Percentiles rank a stretch among this genome's conserved stretches.
Evolutionary conservation across 2,329 filamentous ascomycete genomes (phyloP).

Genomic region (Aureobasidium uvarum): DNA sequence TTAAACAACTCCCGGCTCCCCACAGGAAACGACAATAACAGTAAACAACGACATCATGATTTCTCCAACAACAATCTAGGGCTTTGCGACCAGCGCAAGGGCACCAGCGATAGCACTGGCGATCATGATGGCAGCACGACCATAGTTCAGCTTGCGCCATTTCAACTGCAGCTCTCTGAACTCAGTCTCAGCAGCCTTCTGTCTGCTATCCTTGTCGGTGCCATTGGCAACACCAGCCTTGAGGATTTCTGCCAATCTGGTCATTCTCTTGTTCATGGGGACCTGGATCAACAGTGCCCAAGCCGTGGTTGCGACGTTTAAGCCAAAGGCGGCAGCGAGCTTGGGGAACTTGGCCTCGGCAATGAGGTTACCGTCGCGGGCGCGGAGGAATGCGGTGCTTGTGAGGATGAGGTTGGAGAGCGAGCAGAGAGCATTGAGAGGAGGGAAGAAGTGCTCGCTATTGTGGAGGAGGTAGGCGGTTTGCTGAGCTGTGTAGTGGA

Average conservation of each 20-base stretch:
- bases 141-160: slow-evolving; percentile 35
- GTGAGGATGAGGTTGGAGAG: slow-evolving; percentile 35
- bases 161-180: slow-evolving; percentile 34
- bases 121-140: slow-evolving; percentile 33
- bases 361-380: slow-evolving; percentile 31
- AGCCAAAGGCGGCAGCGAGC: slow-evolving; percentile 31
- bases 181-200: slow-evolving; percentile 33
- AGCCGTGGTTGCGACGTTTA: slow-evolving; percentile 35
- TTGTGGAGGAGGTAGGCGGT: slow-evolving; percentile 36
- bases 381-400: slow-evolving; percentile 33
- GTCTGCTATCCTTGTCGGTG: slow-evolving; percentile 29
- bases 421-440: slow-evolving; percentile 36
- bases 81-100: slow-evolving; percentile 25
- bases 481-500: slow-evolving; percentile 33
- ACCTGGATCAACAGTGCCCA: slow-evolving; percentile 37
- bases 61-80: not conserved
- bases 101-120: slow-evolving; percentile 27
- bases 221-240: slow-evolving; percentile 30
- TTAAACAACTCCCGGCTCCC: slow-evolving; percentile 9
- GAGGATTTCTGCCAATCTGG: slow-evolving; percentile 31
- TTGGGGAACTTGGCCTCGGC: slow-evolving; percentile 33
- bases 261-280: slow-evolving; percentile 37
- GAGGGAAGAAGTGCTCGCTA: slow-evolving; percentile 37
- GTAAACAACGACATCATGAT: slow-evolving; percentile 9
- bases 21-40: slow-evolving; percentile 16